phyloP scores from a whole-genome alignment of 2,329 filamentous ascomycete species.

The Xylariaceae sp. region DNA sequence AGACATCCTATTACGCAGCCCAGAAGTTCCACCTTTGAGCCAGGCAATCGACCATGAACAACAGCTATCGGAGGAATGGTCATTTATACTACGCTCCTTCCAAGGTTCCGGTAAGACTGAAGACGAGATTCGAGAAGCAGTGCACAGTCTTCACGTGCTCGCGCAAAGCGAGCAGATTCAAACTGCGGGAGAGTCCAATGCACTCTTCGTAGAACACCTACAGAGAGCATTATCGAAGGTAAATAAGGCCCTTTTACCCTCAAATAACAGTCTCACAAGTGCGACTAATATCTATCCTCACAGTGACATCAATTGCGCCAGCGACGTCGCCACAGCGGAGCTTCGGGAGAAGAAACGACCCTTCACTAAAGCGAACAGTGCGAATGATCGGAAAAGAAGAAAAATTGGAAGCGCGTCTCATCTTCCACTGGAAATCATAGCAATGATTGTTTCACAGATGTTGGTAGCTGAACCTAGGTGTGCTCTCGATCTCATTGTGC shows the following conservation, averaged over 20 bases:
- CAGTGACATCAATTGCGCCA: not conserved
- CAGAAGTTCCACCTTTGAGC: no score
- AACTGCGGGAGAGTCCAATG: not conserved
- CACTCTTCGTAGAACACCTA: not conserved
- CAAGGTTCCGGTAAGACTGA: not conserved
- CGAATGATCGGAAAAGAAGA: not conserved
- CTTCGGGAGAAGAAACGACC: not conserved
- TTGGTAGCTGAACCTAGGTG: conserved; percentile 18
- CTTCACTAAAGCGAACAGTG: not conserved
- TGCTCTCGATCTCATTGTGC: conserved; percentile 33
- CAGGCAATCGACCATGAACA: not conserved
- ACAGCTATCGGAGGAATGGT: not conserved
- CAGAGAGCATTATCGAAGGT: not conserved
- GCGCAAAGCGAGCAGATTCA: not conserved
- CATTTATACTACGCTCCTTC: not conserved
- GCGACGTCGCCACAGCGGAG: not conserved
- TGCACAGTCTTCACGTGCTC: not conserved
- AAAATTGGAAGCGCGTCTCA: not conserved
- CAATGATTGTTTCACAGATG: conserved; percentile 16
- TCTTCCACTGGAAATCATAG: conserved; percentile 14
- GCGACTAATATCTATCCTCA: no score
- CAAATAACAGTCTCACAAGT: not conserved
- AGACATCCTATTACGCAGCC: no score
- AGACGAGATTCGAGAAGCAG: not conserved
- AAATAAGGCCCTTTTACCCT: not conserved